phyloP scores from a whole-genome alignment of 2,329 filamentous ascomycete species.

The Fusarium brevicatenulatum region DNA sequence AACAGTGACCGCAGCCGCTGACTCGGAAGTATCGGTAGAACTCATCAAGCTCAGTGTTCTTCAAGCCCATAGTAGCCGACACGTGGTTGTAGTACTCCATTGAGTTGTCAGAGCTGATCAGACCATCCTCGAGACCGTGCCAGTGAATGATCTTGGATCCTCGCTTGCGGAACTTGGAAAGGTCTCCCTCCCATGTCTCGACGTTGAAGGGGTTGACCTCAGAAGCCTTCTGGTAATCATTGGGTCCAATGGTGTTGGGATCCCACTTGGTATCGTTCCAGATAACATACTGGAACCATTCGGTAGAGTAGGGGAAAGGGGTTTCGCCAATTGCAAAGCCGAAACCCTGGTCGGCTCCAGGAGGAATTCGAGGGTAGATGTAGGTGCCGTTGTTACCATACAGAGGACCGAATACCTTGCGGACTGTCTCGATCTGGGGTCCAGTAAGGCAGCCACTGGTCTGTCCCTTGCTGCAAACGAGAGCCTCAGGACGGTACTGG shows the following conservation, averaged over 20 bases:
- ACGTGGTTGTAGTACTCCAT: slow-evolving; percentile 44
- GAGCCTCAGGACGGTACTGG: slow-evolving; percentile 53
- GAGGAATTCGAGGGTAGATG: slow-evolving; percentile 28
- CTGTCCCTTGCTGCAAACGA: slow-evolving; percentile 48
- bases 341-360: slow-evolving; percentile 37
- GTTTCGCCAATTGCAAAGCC: slow-evolving; percentile 41
- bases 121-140: slow-evolving; percentile 51
- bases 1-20: slow-evolving; percentile 61
- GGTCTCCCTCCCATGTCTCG: slow-evolving; percentile 51
- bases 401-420: slow-evolving; percentile 25
- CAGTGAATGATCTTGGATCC: slow-evolving; percentile 59
- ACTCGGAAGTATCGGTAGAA: slow-evolving; percentile 65
- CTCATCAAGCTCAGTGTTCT: slow-evolving; percentile 51
- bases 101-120: slow-evolving; percentile 40
- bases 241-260: slow-evolving; percentile 40
- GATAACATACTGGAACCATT: slow-evolving; percentile 54
- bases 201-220: slow-evolving; percentile 26
- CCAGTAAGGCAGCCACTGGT: slow-evolving; percentile 21
- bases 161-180: slow-evolving; percentile 51
- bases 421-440: slow-evolving; percentile 15
- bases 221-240: slow-evolving; percentile 54
- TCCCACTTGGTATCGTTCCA: slow-evolving; percentile 51
- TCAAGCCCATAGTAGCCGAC: slow-evolving; percentile 41
- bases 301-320: slow-evolving; percentile 16
- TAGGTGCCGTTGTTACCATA: slow-evolving; percentile 46